A percentile compares a stretch with the other conserved stretches of the same genome.
Conservation (phyloP, 805 yeast genomes). For the Limtongia smithiae region DNA sequence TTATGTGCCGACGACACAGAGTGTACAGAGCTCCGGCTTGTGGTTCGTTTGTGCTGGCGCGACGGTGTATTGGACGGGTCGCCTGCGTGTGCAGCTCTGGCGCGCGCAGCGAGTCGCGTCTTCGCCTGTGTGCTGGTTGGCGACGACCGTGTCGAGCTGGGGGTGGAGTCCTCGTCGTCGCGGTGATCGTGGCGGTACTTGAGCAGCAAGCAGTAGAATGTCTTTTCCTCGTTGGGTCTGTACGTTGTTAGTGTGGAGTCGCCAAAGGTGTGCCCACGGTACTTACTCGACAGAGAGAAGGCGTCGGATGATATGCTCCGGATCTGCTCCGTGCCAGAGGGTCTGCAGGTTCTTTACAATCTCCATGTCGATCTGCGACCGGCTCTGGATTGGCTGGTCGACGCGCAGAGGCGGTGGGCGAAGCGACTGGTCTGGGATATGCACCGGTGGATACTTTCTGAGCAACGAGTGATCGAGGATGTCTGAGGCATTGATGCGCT, state of each 20-base stretch:
- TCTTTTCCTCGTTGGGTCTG: conserved; percentile 67
- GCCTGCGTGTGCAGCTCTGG: conserved; percentile 1
- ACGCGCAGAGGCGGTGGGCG: conserved; percentile 32
- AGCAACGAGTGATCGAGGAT: conserved; percentile 79
- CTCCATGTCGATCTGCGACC: conserved; percentile 63
- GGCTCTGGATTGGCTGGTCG: conserved; percentile 37
- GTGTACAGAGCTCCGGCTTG: conserved; percentile 11
- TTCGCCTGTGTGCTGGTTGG: not conserved
- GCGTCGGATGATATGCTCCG: conserved; percentile 49
- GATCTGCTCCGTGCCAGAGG: conserved; percentile 74
- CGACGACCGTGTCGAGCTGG: conserved; percentile 14
- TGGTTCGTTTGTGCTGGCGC: conserved; percentile 15
- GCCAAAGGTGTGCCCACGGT: no score
- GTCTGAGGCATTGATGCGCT: conserved; percentile 73
- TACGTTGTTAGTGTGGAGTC: no score
- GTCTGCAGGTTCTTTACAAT: conserved; percentile 73
- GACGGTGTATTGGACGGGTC: conserved; percentile 12
- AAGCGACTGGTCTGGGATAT: conserved; percentile 8
- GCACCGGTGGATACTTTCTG: conserved; percentile 53
- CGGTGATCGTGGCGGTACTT: conserved; percentile 70
- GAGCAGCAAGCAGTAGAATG: conserved; percentile 69
- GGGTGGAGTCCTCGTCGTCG: conserved; percentile 20
- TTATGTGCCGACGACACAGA: conserved; percentile 17
- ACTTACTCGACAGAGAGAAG: conserved; percentile 46
- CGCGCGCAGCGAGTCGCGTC: not conserved